Base-by-base conservation (phyloP, 352 stramenopile species). In the Phytophthora citrophthora region DNA sequence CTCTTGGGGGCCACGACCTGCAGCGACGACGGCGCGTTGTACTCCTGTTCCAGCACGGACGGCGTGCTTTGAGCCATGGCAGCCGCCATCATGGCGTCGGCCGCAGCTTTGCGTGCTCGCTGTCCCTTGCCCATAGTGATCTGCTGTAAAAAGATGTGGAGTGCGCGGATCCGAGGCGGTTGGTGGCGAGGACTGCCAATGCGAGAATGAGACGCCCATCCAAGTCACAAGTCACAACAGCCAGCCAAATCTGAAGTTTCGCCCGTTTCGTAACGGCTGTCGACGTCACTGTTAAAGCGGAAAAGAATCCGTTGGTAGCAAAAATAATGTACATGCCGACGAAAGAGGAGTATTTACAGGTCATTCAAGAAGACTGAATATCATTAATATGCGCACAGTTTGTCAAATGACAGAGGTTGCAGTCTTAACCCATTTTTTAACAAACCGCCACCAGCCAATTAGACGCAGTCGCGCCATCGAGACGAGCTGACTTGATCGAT, bases 71-170 rank as follows among this genome's bases (percentile, higher is more conserved):
- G 54, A 6, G 64, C 32, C 56, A 88, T 71, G 38, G 75, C 57
- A 34, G 72, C 52, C 18, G 74, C 67, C 54, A 85, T 7, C 15
- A 76, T 62, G 23, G 79, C 83, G 51, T 81, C 76, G 45, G 78
- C 74, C 24, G 78, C 79, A 48, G 83, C 83, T 49, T 85, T 81
- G 36, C 74, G 76, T 54, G 79, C 72, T 49, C 81, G 79, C 63
- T 91, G 83, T 72, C 70, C 83, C 64, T 91, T 91, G 68, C 83
- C 83, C 83, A 91, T 91, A 41, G 38, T 51, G 49, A 51, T 64
- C 61, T 59, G 48, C 56, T 16, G 18, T 52, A 20, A 40, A 53
- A 34, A 47, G 4, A 23, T 41, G 36, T 45, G 18, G 10, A 20
- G 23, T 39, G 54, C 36, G 29, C 36, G 47, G 61, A 63, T 51